Base-by-base conservation (phyloP, 345 rosid genomes). In the Boechera divaricarpa region DNA sequence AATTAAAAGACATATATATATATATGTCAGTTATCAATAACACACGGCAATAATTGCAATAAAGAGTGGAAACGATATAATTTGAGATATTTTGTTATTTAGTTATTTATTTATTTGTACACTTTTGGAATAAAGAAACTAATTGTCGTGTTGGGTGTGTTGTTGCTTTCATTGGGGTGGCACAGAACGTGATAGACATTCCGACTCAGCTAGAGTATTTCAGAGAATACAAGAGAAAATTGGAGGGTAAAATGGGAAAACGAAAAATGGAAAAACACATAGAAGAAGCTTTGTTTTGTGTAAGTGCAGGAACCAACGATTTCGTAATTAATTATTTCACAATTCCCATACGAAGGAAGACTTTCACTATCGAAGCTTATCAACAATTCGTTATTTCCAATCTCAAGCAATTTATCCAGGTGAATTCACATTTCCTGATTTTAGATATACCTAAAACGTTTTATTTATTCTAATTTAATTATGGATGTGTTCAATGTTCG, bases 301-400 rank as follows among this genome's bases (percentile, higher is more conserved):
- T 80, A 15, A 80, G 83, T 75, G 83, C 83, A 51, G 83, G 80
- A 65, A 80, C 83, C 42, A 80, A 80, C 12, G 83, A 80, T 52
- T 80, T 75, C 28, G 65, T 80, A 59, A 33, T 80, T 10, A 70
- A 39, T 16, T 80, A 80, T 75, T 64, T 31, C 48, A 4, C 36
- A 7, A 18, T 94, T 12, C 96, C 94, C 3, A 41, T 84, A 29
- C 83, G 94, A 61, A 78, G 83, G 58, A 83, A 75, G 29, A 84
- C 77, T 72, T 94, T 66, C 83, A 65, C 86, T 32, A 26, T 87
- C 70, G 61, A 81, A 70, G 79, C 79, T 48, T 94, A 88, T 79
- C 82, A 94, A 63, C 85, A 73, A 39, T 87, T 91, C 78, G 36
- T 94, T 66, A 42, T 87, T 48, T 84, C 84, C 63, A 66, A 80